Base-by-base conservation (phyloP, 2,329 filamentous ascomycete species). In the Diaporthe eres region DNA sequence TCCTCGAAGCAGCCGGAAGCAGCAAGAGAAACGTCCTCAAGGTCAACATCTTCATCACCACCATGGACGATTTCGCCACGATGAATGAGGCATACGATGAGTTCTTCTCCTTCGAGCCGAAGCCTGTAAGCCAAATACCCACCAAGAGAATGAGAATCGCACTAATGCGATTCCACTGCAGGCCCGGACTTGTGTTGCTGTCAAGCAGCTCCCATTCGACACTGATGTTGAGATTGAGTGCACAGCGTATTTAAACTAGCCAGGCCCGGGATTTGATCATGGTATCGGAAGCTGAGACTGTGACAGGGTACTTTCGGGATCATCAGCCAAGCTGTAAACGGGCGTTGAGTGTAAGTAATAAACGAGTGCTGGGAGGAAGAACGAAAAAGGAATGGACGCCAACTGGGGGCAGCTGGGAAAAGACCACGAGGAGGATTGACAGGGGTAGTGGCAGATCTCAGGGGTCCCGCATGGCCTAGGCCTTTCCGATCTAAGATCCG, bases 201-300 rank as follows among this genome's bases (percentile, higher is more conserved):
- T 95, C 17, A 91, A 94, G 83, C 89, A 93, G 81, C 85, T 95
- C 79, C 94, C 93, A 1, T 89, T 93, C 80, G 89, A 90, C 15
- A 93, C 93, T 4, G 90, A 92, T 75, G 91, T 95, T 12, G 94
- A 95, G 86, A 94, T 95, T 81, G 93, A 95, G 85, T 93, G 91
- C 81, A 92, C 92, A 82, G 92, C 92, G 3, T 81, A 81, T 58
- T 34, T 77, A 67, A 73, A 70, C 34, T 72, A 68, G 71, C 47
- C 34, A 55, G 9, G 47, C 53, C 28, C 7, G 39, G 10, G 8
- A 22, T 39, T 4, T 19, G 13, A 34, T 68, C 13, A 31, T 39
- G 25, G 12, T 37, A 65, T 22, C 44, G 37, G 37, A 74, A 57
- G 65, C 49, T 67, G 42, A 71, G 28, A 28, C 12, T 67, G 7